Conservation (phyloP, 306 rosid genomes). For the Begonia peltatifolia region DNA sequence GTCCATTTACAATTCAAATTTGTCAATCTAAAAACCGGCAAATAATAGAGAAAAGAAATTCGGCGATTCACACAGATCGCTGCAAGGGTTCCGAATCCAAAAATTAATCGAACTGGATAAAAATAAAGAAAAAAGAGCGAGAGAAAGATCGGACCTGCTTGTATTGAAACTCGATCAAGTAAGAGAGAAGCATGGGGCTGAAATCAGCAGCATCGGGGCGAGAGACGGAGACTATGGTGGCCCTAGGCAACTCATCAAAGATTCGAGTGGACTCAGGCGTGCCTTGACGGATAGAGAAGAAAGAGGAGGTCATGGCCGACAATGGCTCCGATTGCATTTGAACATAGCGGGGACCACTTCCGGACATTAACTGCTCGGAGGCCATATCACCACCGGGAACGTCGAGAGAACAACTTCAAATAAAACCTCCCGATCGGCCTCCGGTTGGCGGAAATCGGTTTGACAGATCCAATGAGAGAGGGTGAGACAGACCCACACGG, state of each 20-base stretch:
- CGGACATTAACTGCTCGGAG: conserved; percentile 55
- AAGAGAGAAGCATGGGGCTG: conserved; percentile 88
- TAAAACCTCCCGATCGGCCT: no score
- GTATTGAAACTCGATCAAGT: conserved; percentile 72
- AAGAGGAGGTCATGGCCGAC: conserved; percentile 22
- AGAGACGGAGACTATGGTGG: conserved; percentile 70
- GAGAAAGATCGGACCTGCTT: conserved; percentile 39
- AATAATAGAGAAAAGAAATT: no score
- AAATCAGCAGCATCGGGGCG: conserved; percentile 90
- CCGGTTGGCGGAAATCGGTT: no score
- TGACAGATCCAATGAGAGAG: no score
- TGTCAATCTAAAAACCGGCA: no score
- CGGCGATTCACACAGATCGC: no score
- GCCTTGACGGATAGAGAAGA: conserved; percentile 29
- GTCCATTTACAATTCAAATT: no score
- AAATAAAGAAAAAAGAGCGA: background rate
- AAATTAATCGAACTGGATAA: background rate
- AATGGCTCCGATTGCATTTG: conserved; percentile 61
- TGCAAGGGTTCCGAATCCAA: background rate
- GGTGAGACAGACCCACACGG: no score
- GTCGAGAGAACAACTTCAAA: no score
- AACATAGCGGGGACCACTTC: conserved; percentile 39
- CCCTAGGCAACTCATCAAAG: conserved; percentile 78
- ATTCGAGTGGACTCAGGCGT: conserved; percentile 37
- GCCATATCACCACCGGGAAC: conserved; percentile 23